Conservation (phyloP, 495 filamentous ascomycete species). For the Neohortaea acidophila region DNA sequence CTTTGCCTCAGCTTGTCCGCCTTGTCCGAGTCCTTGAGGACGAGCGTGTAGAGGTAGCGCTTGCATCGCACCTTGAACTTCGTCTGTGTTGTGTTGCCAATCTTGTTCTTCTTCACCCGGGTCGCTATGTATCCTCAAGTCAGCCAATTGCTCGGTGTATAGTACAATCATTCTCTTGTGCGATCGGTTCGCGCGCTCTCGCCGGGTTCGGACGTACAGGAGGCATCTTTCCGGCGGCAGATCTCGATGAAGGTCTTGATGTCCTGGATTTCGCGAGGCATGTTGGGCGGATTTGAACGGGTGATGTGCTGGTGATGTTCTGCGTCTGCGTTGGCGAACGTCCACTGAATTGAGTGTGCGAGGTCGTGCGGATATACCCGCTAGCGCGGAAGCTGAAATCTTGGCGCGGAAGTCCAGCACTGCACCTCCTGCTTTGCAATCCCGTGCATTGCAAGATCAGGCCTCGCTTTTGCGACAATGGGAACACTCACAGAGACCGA, state of each 20-base stretch:
- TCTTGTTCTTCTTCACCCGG: constrained; percentile 90
- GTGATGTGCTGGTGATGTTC: background rate
- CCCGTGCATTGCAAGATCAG: background rate
- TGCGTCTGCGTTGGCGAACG: background rate
- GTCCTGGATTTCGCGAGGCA: constrained; percentile 96
- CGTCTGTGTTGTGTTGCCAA: constrained; percentile 47
- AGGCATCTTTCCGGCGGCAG: constrained; percentile 95
- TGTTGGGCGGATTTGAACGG: constrained; percentile 34
- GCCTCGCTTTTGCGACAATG: constrained; percentile 4
- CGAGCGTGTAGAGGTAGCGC: constrained; percentile 86
- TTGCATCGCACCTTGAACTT: constrained; percentile 99
- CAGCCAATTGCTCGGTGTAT: background rate
- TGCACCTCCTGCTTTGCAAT: no score
- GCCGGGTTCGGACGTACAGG: constrained; percentile 41
- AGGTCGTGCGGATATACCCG: constrained; percentile 1
- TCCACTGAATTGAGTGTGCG: constrained; percentile 6
- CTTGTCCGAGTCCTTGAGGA: constrained; percentile 93
- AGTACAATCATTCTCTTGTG: background rate
- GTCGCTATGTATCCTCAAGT: constrained; percentile 45
- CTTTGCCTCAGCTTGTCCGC: constrained; percentile 99
- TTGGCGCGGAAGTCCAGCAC: constrained; percentile 1
- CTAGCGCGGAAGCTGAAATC: constrained; percentile 2
- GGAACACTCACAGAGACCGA: constrained; percentile 15
- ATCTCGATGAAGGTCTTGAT: constrained; percentile 99
- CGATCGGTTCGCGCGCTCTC: background rate